Conservation (phyloP, 1,139 yeast genomes). For the Debaryomycetaceae sp. region DNA sequence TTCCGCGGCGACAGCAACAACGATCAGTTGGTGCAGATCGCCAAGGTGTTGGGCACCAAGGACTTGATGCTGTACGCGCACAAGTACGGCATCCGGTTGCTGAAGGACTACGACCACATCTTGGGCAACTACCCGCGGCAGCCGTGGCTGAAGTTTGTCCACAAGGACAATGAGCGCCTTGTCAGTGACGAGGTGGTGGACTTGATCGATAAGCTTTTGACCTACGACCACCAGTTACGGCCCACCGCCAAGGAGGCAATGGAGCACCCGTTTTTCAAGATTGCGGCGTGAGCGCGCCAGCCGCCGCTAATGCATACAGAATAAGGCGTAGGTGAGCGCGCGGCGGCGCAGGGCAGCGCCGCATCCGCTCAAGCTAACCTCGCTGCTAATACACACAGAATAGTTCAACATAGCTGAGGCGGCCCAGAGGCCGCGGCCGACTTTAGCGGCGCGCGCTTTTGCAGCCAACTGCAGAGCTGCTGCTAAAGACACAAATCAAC, state of each 20-base stretch:
- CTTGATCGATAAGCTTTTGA: conserved; percentile 59
- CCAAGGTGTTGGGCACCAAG: conserved; percentile 71
- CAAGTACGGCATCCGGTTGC: conserved; percentile 58
- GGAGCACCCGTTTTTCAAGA: conserved; percentile 53
- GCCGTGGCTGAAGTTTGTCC: conserved; percentile 63
- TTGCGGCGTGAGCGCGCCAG: too few relatives aligned
- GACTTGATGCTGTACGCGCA: conserved; percentile 55
- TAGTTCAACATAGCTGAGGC: too few relatives aligned
- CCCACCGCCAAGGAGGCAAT: conserved; percentile 74
- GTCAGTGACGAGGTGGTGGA: conserved; percentile 62
- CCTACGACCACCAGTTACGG: conserved; percentile 71
- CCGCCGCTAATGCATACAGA: too few relatives aligned
- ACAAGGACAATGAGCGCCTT: conserved; percentile 46
- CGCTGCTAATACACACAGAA: too few relatives aligned
- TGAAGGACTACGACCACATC: conserved; percentile 62
- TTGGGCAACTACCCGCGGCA: conserved; percentile 64
- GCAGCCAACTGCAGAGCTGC: too few relatives aligned
- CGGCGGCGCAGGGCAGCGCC: too few relatives aligned
- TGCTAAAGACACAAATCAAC: too few relatives aligned
- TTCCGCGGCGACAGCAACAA: conserved; percentile 77
- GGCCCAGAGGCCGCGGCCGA: too few relatives aligned
- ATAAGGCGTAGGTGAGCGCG: too few relatives aligned
- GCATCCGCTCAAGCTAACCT: too few relatives aligned
- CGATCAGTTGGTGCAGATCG: conserved; percentile 76
- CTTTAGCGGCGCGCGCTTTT: too few relatives aligned